Evolutionary conservation across 2,329 filamentous ascomycete genomes (phyloP).

Genomic region (Pseudocercospora eumusae): DNA sequence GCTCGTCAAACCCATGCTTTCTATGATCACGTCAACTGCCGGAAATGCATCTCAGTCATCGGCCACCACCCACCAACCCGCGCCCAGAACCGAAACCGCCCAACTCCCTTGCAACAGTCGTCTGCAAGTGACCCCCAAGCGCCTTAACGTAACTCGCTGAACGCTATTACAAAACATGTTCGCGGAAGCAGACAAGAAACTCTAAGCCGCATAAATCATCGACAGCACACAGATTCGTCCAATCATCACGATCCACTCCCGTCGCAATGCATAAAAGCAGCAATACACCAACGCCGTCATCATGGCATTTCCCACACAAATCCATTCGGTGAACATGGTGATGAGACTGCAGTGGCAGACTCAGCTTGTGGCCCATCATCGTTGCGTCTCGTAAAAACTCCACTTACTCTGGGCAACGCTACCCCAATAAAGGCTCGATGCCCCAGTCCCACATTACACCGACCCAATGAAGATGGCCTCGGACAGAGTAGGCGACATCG

Average conservation of each 20-base stretch:
- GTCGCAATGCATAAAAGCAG: background rate
- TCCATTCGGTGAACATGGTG: background rate
- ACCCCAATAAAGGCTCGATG: background rate
- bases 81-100: conserved; percentile 1
- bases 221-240: background rate
- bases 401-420: conserved; percentile 65
- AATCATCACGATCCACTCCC: background rate
- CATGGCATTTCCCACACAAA: background rate
- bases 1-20: background rate
- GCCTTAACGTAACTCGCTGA: conserved; percentile 5
- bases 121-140: background rate
- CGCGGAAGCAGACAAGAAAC: background rate
- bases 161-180: conserved; percentile 1
- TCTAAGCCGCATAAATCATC: background rate
- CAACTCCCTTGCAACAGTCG: background rate
- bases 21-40: conserved; percentile 4
- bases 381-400: background rate
- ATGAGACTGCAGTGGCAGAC: background rate
- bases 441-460: conserved; percentile 71
- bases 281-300: background rate
- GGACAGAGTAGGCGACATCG: conserved; percentile 60
- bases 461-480: conserved; percentile 67
- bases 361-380: background rate
- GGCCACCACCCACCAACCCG: background rate
- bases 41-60: background rate